phyloP scores from a whole-genome alignment of 2,329 filamentous ascomycete genomes.

The Sarocladium strictum region DNA sequence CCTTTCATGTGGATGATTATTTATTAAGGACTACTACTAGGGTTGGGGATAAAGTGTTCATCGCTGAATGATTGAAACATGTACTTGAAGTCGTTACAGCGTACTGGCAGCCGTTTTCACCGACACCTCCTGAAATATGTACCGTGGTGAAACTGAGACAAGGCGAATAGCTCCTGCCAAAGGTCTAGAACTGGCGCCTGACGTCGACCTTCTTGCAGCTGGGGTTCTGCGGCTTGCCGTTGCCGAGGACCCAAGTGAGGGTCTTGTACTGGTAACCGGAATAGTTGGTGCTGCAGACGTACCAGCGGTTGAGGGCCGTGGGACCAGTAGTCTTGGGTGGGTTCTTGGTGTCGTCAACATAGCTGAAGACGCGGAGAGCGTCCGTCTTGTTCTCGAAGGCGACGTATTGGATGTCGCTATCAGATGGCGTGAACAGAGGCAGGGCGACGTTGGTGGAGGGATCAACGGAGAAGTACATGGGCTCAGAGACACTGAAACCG shows the following conservation, averaged over 20 bases:
- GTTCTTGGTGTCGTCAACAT: conserved; percentile 15
- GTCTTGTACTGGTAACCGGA: conserved; percentile 14
- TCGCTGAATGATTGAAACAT: background rate
- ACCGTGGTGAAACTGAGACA: background rate
- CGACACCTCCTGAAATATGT: background rate
- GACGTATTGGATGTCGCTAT: conserved; percentile 16
- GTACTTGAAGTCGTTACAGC: background rate
- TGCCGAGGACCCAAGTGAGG: conserved; percentile 15
- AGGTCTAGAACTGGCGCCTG: conserved; percentile 13
- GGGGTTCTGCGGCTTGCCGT: conserved; percentile 17
- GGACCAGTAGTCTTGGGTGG: background rate
- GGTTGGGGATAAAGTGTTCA: background rate
- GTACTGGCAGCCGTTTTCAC: background rate
- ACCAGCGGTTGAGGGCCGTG: conserved; percentile 15
- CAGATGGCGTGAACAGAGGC: conserved; percentile 15
- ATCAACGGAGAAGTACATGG: conserved; percentile 15
- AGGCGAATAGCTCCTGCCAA: background rate
- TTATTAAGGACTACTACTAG: background rate
- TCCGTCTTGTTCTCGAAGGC: conserved; percentile 16
- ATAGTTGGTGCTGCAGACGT: conserved; percentile 16
- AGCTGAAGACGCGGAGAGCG: conserved; percentile 13
- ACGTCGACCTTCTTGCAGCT: conserved; percentile 19
- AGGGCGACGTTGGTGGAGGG: conserved; percentile 18
- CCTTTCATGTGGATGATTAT: background rate
- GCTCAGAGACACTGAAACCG: background rate